Conservation (phyloP, 129 eudicot genomes). For the Arctium minus region DNA sequence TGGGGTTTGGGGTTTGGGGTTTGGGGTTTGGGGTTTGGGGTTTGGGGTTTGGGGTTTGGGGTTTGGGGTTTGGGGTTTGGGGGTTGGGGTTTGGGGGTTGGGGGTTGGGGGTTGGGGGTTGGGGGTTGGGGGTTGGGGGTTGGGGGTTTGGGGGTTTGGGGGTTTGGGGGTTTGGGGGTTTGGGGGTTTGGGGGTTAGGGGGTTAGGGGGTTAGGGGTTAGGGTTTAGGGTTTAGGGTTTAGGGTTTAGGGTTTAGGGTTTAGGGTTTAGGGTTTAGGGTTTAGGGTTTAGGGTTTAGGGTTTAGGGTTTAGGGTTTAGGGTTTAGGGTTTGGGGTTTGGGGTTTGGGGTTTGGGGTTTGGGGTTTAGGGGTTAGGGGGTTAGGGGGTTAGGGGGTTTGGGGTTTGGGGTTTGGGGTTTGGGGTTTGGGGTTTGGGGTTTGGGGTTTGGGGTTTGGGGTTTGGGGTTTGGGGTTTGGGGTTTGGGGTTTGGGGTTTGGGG, state of each 20-base stretch:
- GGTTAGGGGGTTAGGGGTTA: background rate
- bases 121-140: no score
- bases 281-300: constrained; percentile 14
- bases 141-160: background rate
- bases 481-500: constrained; percentile 10
- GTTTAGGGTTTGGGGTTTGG: constrained; percentile 22
- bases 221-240: background rate
- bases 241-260: constrained; percentile 1
- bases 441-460: constrained; percentile 14
- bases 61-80: constrained; percentile 13
- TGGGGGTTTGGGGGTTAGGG: no score
- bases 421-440: constrained; percentile 25
- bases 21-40: constrained; percentile 19
- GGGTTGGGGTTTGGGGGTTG: constrained; percentile 6
- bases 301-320: constrained; percentile 9
- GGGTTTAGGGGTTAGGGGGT: constrained; percentile 23
- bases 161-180: background rate
- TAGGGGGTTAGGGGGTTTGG: constrained; percentile 16
- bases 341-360: constrained; percentile 23
- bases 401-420: constrained; percentile 19
- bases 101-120: background rate
- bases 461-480: constrained; percentile 11
- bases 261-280: constrained; percentile 11
- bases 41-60: constrained; percentile 9
- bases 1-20: constrained; percentile 23